Evolutionary conservation across 768 basidiomycete species (phyloP).

Genomic region (Chalciporus chontae): DNA sequence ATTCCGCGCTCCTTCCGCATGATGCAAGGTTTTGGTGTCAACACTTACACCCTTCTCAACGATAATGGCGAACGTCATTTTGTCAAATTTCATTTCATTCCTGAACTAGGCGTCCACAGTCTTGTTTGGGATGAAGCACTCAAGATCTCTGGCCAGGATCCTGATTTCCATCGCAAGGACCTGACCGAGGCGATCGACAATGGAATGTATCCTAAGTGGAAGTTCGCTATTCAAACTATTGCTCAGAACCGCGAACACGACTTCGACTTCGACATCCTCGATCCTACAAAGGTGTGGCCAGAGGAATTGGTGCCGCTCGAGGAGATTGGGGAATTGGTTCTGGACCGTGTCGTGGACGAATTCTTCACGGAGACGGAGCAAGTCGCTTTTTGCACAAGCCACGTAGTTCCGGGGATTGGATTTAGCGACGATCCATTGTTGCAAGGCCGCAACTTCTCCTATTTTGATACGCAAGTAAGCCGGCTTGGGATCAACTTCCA

Average conservation of each 20-base stretch:
- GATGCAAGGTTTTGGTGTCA: constrained; percentile 90
- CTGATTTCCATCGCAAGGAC: constrained; percentile 89
- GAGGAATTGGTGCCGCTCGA: constrained; percentile 77
- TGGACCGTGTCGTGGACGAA: constrained; percentile 63
- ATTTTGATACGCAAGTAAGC: constrained; percentile 81
- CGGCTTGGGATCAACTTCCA: constrained; percentile 82
- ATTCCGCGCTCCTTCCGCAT: constrained; percentile 84
- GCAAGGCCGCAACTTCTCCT: constrained; percentile 85
- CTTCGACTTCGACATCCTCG: constrained; percentile 86
- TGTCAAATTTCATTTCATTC: constrained; percentile 85
- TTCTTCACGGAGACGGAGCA: constrained; percentile 89
- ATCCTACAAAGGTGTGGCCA: constrained; percentile 85
- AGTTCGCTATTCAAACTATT: constrained; percentile 63
- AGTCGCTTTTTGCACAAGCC: constrained; percentile 78
- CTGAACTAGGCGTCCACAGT: constrained; percentile 80
- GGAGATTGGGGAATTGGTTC: constrained; percentile 70
- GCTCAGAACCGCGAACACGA: constrained; percentile 69
- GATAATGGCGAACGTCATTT: constrained; percentile 64
- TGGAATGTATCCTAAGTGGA: constrained; percentile 74
- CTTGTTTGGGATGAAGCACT: constrained; percentile 89
- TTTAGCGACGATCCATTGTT: constrained; percentile 77
- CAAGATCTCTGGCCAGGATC: constrained; percentile 80
- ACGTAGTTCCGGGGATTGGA: constrained; percentile 59
- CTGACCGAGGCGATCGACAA: constrained; percentile 76
- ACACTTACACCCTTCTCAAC: constrained; percentile 78